Evolutionary conservation across 192 early-diverging fungal genomes (phyloP).

Genomic region (Jimgerdemannia flammicorona): DNA sequence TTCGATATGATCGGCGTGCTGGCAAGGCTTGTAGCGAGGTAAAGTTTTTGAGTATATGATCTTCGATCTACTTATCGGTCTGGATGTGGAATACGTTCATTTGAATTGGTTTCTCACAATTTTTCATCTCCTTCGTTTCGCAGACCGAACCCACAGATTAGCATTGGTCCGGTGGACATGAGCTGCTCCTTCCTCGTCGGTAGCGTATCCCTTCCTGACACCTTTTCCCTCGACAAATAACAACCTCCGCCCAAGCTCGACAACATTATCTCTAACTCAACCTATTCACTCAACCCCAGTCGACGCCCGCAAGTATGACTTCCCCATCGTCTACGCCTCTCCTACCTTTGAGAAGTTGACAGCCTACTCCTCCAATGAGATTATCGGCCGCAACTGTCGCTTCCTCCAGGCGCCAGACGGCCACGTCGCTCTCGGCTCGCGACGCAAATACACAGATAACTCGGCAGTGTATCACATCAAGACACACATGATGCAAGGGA

Average conservation of each 20-base stretch:
- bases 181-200: constrained; percentile 49
- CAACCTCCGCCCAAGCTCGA: not conserved
- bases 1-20: constrained; percentile 45
- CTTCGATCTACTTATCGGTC: not conserved
- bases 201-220: not conserved
- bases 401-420: constrained; percentile 53
- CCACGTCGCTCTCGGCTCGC: constrained; percentile 41
- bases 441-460: constrained; percentile 54
- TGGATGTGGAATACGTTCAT: not conserved
- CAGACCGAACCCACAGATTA: constrained; percentile 54
- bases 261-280: not conserved
- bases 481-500: constrained; percentile 35
- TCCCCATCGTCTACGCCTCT: constrained; percentile 62
- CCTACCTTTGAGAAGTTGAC: constrained; percentile 64
- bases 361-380: constrained; percentile 39
- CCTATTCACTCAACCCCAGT: not conserved
- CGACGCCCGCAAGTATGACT: constrained; percentile 39
- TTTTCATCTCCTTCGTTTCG: not conserved
- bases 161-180: constrained; percentile 57
- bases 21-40: constrained; percentile 22
- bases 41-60: constrained; percentile 5
- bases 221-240: not conserved
- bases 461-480: constrained; percentile 50
- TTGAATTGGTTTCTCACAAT: not conserved
- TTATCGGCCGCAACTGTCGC: constrained; percentile 47